Conservation (phyloP, 805 yeast species). For the Kuraishia piskuri region DNA sequence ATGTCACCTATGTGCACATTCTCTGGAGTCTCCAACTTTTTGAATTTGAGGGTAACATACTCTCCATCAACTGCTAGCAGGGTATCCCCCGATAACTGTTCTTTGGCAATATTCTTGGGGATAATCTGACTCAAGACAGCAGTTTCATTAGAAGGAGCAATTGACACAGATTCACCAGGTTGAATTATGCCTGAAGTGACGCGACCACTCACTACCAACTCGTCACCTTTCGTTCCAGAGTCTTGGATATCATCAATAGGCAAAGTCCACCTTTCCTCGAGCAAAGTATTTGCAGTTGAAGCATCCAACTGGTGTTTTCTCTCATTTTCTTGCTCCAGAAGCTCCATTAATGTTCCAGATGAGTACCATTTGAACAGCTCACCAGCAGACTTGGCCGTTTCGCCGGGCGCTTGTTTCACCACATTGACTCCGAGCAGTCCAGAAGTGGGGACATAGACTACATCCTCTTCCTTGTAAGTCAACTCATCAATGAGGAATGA, state of each 20-base stretch:
- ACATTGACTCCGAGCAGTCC: constrained; percentile 66
- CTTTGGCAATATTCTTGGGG: constrained; percentile 17
- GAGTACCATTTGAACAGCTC: constrained; percentile 36
- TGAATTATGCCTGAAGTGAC: constrained; percentile 61
- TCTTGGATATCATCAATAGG: constrained; percentile 56
- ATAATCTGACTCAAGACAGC: constrained; percentile 32
- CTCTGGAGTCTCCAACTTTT: constrained; percentile 24
- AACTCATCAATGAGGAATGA: constrained; percentile 45
- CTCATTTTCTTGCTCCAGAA: constrained; percentile 27
- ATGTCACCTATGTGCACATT: constrained; percentile 62
- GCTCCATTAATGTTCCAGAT: constrained; percentile 26
- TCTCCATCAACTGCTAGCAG: constrained; percentile 45
- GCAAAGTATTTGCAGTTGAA: constrained; percentile 8
- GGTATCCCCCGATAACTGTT: constrained; percentile 13
- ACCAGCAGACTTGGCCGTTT: constrained; percentile 14
- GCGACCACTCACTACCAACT: constrained; percentile 53
- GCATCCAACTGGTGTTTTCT: constrained; percentile 8
- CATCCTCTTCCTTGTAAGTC: constrained; percentile 31
- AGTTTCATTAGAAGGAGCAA: constrained; percentile 42
- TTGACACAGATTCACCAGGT: constrained; percentile 55
- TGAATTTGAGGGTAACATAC: constrained; percentile 37
- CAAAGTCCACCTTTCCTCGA: constrained; percentile 27
- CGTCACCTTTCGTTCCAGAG: constrained; percentile 36
- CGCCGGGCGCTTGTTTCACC: constrained; percentile 23
- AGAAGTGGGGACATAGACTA: constrained; percentile 57